Evolutionary conservation across 169 alveolate species (phyloP), one percentile per base, ranked within the genome.

Genomic region (Cryptosporidium baileyi): DNA sequence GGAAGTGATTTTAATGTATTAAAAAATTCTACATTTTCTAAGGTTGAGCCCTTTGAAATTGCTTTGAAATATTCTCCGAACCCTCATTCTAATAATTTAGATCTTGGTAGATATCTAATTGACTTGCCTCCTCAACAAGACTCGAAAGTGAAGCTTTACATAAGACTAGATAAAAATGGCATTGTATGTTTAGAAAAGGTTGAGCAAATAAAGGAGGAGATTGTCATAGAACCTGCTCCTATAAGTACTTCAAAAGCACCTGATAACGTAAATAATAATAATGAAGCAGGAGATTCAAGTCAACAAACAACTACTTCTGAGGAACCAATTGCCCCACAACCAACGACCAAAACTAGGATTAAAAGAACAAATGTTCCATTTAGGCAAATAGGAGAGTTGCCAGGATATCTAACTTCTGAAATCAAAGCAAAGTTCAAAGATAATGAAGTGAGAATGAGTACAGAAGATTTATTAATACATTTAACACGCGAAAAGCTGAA

Each of bases 151-250:
- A 90, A 88, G 62, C 67, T 90, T 38, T 90, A 88, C 79, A 90
- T 92, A 28, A 74, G 90, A 36, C 79, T 91, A 8, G 90, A 91
- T 45, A 62, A 60, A 4, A 91, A 92, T 67, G 93, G 93, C 9
- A 80, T 91, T 30, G 88, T 91, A 3, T 30, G 60, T 5, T 80
- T 92, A 6, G 93, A 89, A 32, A 90, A 91, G 38, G 91, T 82
- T 19, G 91, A 88, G 57, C 81, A 88, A n/a, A 60, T 82, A 5
- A 93, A 90, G 80, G 93, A 90, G 43, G 89, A 88, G 81, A 41
- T 57, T 59, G 94, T 92, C 38, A 91, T 90, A 38, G 95, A 91
- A 59, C 91, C 90, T 65, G 90, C 91, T 32, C 93, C 96, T n/a
- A 2, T 47, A 17, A 57, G 34, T 30, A 22, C 63, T 0, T 5